phyloP scores from a whole-genome alignment of 768 basidiomycete species.

The Boletus tylopilopsis region DNA sequence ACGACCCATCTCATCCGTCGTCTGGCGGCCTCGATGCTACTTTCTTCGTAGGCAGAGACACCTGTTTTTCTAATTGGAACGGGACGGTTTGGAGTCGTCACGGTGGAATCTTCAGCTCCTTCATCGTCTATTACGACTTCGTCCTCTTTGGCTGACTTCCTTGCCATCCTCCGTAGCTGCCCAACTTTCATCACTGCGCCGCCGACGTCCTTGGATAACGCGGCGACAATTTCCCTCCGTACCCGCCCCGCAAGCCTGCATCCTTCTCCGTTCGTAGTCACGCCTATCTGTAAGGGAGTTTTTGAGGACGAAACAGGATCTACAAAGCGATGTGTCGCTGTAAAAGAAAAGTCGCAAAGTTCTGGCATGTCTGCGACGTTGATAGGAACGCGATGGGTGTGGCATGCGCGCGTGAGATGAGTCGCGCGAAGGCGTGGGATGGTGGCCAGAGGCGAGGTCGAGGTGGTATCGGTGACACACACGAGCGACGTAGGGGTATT shows the following conservation, averaged over 20 bases:
- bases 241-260: constrained; percentile 81
- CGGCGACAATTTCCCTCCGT: constrained; percentile 75
- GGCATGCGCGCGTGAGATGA: constrained; percentile 54
- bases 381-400: constrained; percentile 59
- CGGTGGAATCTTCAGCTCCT: constrained; percentile 49
- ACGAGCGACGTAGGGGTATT: constrained; percentile 46
- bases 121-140: constrained; percentile 35
- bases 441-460: constrained; percentile 35
- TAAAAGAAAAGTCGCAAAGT: constrained; percentile 87
- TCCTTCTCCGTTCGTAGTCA: constrained; percentile 90
- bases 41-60: constrained; percentile 28
- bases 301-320: constrained; percentile 42
- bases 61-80: constrained; percentile 41
- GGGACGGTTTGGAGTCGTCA: constrained; percentile 65
- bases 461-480: constrained; percentile 80
- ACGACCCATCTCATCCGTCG: constrained; percentile 90
- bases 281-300: constrained; percentile 66
- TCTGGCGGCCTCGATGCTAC: constrained; percentile 42
- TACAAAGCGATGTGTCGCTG: constrained; percentile 78
- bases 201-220: constrained; percentile 69
- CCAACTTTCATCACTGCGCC: constrained; percentile 74
- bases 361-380: constrained; percentile 87
- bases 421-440: constrained; percentile 46
- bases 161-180: constrained; percentile 54
- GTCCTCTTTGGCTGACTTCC: constrained; percentile 23